These are phyloP conservation scores for Neurospora tetrasperma DNA, from an alignment of 495 filamentous ascomycete genomes.

Conservation along the genomic window DNA sequence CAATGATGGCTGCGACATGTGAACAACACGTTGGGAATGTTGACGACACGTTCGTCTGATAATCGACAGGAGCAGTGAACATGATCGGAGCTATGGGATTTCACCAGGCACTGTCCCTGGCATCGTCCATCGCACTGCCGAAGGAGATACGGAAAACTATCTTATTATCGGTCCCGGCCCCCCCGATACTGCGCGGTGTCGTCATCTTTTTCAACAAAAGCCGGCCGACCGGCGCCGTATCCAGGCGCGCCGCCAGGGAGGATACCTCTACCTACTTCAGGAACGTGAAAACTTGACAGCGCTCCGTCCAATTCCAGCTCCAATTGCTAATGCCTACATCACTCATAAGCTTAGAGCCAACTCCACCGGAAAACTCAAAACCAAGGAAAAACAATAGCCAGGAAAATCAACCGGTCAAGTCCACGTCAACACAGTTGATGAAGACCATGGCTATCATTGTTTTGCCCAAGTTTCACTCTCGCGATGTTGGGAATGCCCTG, in stretches of 20 bases:
- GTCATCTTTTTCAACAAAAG: background rate
- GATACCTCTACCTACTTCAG: background rate
- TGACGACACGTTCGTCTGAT: background rate
- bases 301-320: background rate
- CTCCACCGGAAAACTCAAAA: background rate
- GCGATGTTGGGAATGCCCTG: background rate
- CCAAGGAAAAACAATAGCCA: background rate
- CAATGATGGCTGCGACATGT: background rate
- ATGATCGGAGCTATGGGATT: background rate
- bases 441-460: background rate
- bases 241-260: background rate
- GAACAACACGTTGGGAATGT: background rate
- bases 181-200: background rate
- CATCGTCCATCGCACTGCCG: background rate
- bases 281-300: background rate
- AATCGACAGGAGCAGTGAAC: background rate
- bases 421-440: background rate
- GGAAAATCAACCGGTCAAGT: background rate
- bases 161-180: background rate
- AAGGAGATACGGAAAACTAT: constrained; percentile 1
- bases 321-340: background rate
- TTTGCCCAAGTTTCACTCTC: background rate
- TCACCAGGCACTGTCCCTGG: background rate
- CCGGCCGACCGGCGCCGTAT: background rate
- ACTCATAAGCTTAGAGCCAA: background rate